A percentile compares a stretch with the other conserved stretches of the same genome.
phyloP scores from a whole-genome alignment of 768 basidiomycete genomes.

The Boletus reticulatus region DNA sequence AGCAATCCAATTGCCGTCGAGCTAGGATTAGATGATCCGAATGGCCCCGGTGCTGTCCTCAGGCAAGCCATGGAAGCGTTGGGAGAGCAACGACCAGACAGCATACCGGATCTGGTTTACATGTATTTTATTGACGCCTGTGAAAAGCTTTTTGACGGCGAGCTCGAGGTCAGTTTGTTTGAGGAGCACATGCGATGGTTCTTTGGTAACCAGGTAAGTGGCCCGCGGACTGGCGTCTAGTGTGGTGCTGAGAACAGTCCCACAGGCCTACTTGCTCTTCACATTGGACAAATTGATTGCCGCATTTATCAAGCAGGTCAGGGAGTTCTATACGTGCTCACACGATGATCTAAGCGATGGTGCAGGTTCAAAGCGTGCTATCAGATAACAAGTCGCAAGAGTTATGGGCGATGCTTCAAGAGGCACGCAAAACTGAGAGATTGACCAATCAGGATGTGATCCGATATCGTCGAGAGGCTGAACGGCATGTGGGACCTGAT shows the following conservation, averaged over 20 bases:
- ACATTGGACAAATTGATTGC: conserved; percentile 92
- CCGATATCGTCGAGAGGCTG: conserved; percentile 77
- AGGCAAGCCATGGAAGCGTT: conserved; percentile 63
- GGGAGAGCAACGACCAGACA: conserved; percentile 45
- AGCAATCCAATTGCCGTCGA: conserved; percentile 82
- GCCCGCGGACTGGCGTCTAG: neutral
- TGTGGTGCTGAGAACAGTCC: conserved; percentile 23
- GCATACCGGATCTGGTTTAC: conserved; percentile 72
- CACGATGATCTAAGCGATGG: conserved; percentile 7
- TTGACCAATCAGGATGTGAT: conserved; percentile 65
- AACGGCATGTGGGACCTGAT: conserved; percentile 69
- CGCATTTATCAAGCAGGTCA: conserved; percentile 88
- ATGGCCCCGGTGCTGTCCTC: conserved; percentile 64
- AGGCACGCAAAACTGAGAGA: conserved; percentile 51
- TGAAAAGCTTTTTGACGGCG: conserved; percentile 91
- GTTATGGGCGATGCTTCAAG: conserved; percentile 72
- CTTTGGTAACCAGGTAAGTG: conserved; percentile 77
- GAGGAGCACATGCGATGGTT: conserved; percentile 97
- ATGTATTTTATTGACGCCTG: conserved; percentile 85
- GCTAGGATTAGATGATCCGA: conserved; percentile 83
- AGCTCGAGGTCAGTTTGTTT: conserved; percentile 88
- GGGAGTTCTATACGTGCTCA: neutral
- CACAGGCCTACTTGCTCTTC: conserved; percentile 87
- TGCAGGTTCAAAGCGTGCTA: conserved; percentile 81
- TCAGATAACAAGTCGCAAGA: conserved; percentile 87